Conservation (phyloP, 257 asterid genomes). For the Echites panduratus region DNA sequence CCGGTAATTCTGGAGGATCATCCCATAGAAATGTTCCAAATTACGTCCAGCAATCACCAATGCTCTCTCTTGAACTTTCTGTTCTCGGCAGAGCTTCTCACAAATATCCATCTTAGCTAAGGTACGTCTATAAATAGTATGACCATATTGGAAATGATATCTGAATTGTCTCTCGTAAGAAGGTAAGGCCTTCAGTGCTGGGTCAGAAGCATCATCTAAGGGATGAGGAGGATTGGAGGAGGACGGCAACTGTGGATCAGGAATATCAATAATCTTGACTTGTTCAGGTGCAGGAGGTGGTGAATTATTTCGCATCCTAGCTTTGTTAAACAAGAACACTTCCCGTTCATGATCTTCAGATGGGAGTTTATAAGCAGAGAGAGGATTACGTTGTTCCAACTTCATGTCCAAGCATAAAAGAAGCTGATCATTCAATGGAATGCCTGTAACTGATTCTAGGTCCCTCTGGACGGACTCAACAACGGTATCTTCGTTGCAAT, state of each 20-base stretch:
- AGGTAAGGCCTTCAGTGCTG: constrained; percentile 84
- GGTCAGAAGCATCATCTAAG: constrained; percentile 82
- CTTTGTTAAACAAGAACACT: constrained; percentile 71
- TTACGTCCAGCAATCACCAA: constrained; percentile 85
- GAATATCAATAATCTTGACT: constrained; percentile 45
- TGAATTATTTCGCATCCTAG: constrained; percentile 73
- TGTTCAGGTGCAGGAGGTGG: constrained; percentile 58
- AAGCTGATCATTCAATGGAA: constrained; percentile 67
- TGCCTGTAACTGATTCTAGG: constrained; percentile 55
- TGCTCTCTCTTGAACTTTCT: constrained; percentile 90
- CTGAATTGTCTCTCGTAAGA: constrained; percentile 87
- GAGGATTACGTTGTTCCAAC: constrained; percentile 61
- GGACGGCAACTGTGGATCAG: constrained; percentile 54
- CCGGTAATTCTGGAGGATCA: constrained; percentile 65
- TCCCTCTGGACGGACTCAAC: constrained; percentile 70
- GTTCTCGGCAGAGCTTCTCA: constrained; percentile 69
- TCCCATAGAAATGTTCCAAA: constrained; percentile 72
- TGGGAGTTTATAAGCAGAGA: constrained; percentile 72
- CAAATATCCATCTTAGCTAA: constrained; percentile 46
- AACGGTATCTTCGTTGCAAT: constrained; percentile 60
- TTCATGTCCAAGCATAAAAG: constrained; percentile 85
- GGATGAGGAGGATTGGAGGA: constrained; percentile 59
- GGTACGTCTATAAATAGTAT: constrained; percentile 62
- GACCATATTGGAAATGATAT: constrained; percentile 80
- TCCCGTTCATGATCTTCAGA: constrained; percentile 45